Evolutionary conservation across 169 alveolate genomes (phyloP), one percentile per base, ranked within the genome.

Genomic region (Plasmodium knowlesi): DNA sequence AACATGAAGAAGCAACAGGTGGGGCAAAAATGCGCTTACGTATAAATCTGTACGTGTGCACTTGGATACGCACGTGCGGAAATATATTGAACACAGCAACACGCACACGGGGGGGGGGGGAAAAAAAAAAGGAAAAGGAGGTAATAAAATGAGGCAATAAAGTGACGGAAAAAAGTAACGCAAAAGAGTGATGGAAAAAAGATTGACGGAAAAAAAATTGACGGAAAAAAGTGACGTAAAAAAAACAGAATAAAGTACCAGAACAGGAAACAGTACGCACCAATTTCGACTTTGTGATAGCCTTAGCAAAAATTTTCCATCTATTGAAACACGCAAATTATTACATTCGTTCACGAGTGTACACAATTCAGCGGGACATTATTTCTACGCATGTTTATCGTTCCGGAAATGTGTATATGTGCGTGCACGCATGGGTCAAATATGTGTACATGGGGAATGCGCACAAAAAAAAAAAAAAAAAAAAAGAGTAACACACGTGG

Each of bases 311-410:
- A 46, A 80, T 34, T 16, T 39, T 30, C 22, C 67, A 41, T 46
- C 2, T 46, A 8, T 37, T 80, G 30, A 41, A 80, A 80, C 41
- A 34, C 30, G n/a, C n/a, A 80, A 79, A 37, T 80, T 41, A 22
- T 12, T 34, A 80, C 19, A 34, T 80, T 46, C 67, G 57, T 25
- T 67, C 54, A 80, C 22, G 25, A 50, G 9, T 50, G 22, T 50
- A 57, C 57, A 30, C 30, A 70, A 28, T 80, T 80, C 57, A 80
- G 32, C 16, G 67, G 67, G n/a, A 80, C 19, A 80, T 80, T 80
- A 83, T 83, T 83, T 83, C 91, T 54, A 83, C 46, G 91, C 91
- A 54, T 61, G 81, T 32, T 83, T 22, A 61, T 83, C 74, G 86
- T 43, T 41, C 32, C 37, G 67, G 6, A 81, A 39, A 78, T 78